phyloP scores from a whole-genome alignment of 1,284 basidiomycete species.

The Ganoderma meredithae region DNA sequence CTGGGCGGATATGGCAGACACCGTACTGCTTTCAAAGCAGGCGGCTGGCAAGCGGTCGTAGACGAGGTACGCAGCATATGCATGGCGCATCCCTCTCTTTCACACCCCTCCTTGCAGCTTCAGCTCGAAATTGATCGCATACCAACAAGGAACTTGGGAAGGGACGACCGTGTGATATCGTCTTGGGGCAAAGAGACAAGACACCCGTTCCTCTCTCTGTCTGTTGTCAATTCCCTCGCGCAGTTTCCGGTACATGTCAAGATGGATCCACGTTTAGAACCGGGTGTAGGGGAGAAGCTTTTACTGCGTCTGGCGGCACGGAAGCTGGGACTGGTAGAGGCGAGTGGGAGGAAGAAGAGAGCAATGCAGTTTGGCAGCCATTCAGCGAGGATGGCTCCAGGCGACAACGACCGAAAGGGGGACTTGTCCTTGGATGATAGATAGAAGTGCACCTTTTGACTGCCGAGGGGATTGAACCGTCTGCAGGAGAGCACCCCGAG shows the following conservation, averaged over 20 bases:
- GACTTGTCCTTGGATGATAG: constrained; percentile 45
- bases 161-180: constrained; percentile 93
- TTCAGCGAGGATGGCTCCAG: constrained; percentile 87
- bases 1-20: constrained; percentile 95
- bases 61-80: constrained; percentile 67
- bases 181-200: constrained; percentile 90
- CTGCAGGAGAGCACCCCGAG: too few relatives aligned
- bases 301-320: constrained; percentile 77
- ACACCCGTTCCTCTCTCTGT: constrained; percentile 88
- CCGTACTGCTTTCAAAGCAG: constrained; percentile 73
- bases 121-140: constrained; percentile 94
- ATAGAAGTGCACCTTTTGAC: background rate
- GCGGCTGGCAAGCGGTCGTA: constrained; percentile 78
- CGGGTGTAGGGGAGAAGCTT: constrained; percentile 88
- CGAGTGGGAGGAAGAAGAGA: constrained; percentile 81
- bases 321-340: constrained; percentile 72
- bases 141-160: constrained; percentile 88
- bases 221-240: constrained; percentile 79
- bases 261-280: constrained; percentile 72
- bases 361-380: constrained; percentile 98
- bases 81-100: background rate
- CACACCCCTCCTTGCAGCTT: constrained; percentile 49
- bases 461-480: too few relatives aligned
- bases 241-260: constrained; percentile 83
- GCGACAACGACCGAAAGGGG: constrained; percentile 60